Evolutionary conservation across 176 grass and related monocot genomes (phyloP).

Genomic region (Saccharum officinarum): DNA sequence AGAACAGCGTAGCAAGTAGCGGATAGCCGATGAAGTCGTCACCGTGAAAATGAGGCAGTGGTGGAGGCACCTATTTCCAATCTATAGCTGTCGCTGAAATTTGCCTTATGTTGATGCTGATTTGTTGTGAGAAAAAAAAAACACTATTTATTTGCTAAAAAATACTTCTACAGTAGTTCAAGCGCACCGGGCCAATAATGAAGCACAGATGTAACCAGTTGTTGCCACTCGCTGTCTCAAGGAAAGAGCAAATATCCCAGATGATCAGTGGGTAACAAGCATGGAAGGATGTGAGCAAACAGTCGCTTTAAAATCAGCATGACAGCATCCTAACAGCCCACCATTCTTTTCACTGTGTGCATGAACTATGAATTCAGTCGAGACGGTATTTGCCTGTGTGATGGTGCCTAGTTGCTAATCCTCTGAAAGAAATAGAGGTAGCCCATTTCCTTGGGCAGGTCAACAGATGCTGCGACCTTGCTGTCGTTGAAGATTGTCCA

Average conservation of each 20-base stretch:
- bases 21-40: too few relatives aligned
- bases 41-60: too few relatives aligned
- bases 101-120: too few relatives aligned
- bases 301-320: neutral
- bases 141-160: too few relatives aligned
- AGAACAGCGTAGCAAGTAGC: too few relatives aligned
- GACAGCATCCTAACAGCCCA: neutral
- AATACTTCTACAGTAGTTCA: too few relatives aligned
- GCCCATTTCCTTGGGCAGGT: constrained; percentile 97
- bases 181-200: neutral
- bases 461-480: constrained; percentile 83
- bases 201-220: neutral
- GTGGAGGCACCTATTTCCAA: too few relatives aligned
- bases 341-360: constrained; percentile 20
- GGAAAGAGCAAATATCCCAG: neutral
- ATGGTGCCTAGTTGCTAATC: constrained; percentile 33
- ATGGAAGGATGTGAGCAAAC: neutral
- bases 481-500: constrained; percentile 94
- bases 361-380: constrained; percentile 7
- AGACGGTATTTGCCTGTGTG: constrained; percentile 6
- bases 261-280: neutral
- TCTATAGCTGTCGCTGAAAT: too few relatives aligned
- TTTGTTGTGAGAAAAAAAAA: too few relatives aligned
- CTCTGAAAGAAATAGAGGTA: constrained; percentile 98
- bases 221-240: neutral